Percentiles rank a stretch among this genome's conserved stretches.
Conservation (phyloP, 1,139 yeast species). For the Kodamaea suecica region DNA sequence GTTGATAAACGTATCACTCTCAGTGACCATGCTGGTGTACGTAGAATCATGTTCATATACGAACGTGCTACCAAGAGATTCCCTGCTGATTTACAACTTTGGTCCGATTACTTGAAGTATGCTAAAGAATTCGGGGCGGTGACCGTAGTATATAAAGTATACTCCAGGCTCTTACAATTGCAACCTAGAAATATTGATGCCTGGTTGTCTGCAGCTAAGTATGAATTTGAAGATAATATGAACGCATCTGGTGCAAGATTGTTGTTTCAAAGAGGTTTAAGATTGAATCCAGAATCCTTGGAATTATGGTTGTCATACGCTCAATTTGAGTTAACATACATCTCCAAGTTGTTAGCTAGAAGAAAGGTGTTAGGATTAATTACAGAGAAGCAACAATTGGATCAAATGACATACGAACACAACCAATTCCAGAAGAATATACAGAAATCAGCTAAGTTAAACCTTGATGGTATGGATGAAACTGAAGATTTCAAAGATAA, state of each 20-base stretch:
- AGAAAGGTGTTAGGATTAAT: conserved; percentile 77
- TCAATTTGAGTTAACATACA: conserved; percentile 82
- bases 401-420: conserved; percentile 47
- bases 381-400: conserved; percentile 66
- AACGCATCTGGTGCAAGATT: conserved; percentile 88
- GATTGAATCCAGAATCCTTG: conserved; percentile 74
- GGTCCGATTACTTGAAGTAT: conserved; percentile 74
- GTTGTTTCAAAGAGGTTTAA: conserved; percentile 77
- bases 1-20: conserved; percentile 56
- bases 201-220: conserved; percentile 94
- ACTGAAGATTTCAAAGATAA: conserved; percentile 26
- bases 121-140: conserved; percentile 75
- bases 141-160: conserved; percentile 76
- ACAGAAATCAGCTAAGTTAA: conserved; percentile 20
- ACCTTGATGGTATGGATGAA: conserved; percentile 9
- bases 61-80: conserved; percentile 80
- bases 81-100: conserved; percentile 72
- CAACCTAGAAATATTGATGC: conserved; percentile 91
- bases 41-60: conserved; percentile 78
- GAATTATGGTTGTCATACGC: conserved; percentile 83
- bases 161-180: conserved; percentile 72
- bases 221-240: conserved; percentile 85
- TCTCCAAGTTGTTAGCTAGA: conserved; percentile 79
- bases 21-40: conserved; percentile 84
- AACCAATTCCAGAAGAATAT: conserved; percentile 22